A percentile compares a stretch with the other conserved stretches of the same genome.
phyloP scores from a whole-genome alignment of 768 basidiomycete genomes.

The Termitomyces sp. region DNA sequence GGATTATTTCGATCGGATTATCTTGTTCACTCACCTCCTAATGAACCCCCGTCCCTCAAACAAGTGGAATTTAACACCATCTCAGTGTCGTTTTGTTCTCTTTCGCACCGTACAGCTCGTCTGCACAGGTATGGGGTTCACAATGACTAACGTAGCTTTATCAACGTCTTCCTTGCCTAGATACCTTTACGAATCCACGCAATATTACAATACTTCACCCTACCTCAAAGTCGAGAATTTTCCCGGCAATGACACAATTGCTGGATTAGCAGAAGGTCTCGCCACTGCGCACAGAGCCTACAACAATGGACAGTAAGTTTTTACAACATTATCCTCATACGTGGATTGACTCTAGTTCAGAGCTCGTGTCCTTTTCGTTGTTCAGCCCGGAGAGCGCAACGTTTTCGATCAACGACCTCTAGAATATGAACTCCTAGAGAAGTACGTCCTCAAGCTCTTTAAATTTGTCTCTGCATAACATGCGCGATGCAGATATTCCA shows the following conservation, averaged over 20 bases:
- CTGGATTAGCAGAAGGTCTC: slow-evolving; percentile 72
- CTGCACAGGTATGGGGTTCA: slow-evolving; percentile 65
- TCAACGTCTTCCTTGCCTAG: slow-evolving; percentile 34
- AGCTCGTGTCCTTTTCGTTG: slow-evolving; percentile 77
- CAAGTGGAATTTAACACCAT: slow-evolving; percentile 99
- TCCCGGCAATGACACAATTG: slow-evolving; percentile 70
- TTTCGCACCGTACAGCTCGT: slow-evolving; percentile 65
- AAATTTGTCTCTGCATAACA: not conserved
- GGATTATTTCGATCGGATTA: slow-evolving; percentile 96
- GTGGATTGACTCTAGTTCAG: slow-evolving; percentile 23
- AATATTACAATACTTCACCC: slow-evolving; percentile 63
- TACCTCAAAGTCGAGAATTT: slow-evolving; percentile 54
- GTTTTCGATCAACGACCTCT: slow-evolving; percentile 91
- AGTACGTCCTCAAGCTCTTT: slow-evolving; percentile 39
- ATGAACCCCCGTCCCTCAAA: slow-evolving; percentile 54
- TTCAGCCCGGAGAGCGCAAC: slow-evolving; percentile 86
- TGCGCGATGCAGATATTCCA: slow-evolving; percentile 54
- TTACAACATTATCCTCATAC: not conserved
- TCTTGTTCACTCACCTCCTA: slow-evolving; percentile 62
- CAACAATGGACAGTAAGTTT: slow-evolving; percentile 46
- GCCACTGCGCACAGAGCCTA: slow-evolving; percentile 81
- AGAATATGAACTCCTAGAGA: slow-evolving; percentile 83
- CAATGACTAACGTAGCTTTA: not conserved
- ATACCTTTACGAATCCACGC: slow-evolving; percentile 63
- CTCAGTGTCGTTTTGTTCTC: slow-evolving; percentile 82